Evolutionary conservation across 345 rosid species (phyloP), one percentile per base, ranked within the genome.

Genomic region (Eutrema japonicum): DNA sequence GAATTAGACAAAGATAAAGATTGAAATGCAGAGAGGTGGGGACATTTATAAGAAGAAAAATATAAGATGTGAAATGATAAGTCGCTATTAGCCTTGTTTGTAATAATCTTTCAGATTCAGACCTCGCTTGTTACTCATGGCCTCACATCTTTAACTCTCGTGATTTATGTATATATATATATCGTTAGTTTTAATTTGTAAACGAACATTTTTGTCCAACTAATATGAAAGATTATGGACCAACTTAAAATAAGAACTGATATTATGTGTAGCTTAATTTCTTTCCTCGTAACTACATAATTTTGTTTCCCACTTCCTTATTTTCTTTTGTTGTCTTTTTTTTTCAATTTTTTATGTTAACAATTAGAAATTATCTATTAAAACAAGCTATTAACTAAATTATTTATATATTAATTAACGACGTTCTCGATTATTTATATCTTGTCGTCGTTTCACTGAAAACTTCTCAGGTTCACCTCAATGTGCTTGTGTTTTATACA

Each of bases 21-120:
- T 22, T 3, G 30, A 72, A 72, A 53, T 53, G 64, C 14, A 53
- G 55, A 52, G 63, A 63, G 37, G 76, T 61, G 61, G 76, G 77
- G 77, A 73, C 77, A 43, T 4, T 30, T 64, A 27, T 47, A 46
- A 73, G 12, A 64, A 16, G 22, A 55, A 73, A 69, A 43, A 18
- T 4, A 38, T 6, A 72, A 73, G 50, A 56, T 73, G 72, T 73
- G 59, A 57, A 65, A 73, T 65, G 77, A 56, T 36, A 65, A 65
- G 72, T 74, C 72, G 46, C 77, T 66, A 30, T 74, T 67, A 14
- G 36, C 66, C 38, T 66, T 73, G 66, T 48, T 66, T 73, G 72
- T 47, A 14, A 47, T 54, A 64, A 57, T 57, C 72, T 64, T 49
- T 66, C 72, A 48, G 14, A 66, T 66, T 38, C 72, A 74, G 46